These are phyloP conservation scores for Salix caprea DNA, from an alignment of 345 rosid genomes.

Conservation along the genomic window DNA sequence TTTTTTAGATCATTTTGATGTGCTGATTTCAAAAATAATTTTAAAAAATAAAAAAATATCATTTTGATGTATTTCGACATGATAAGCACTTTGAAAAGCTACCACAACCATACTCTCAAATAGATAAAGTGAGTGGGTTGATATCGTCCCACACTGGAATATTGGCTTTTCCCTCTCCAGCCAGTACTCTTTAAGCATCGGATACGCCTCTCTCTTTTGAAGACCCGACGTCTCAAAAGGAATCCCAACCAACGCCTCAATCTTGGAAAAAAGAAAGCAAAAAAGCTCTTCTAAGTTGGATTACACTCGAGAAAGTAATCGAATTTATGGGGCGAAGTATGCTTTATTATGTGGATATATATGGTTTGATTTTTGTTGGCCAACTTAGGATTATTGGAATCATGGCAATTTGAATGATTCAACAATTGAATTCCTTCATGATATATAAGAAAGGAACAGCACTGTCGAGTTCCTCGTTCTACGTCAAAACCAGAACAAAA, in stretches of 20 bases:
- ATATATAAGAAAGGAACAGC: not conserved
- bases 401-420: not conserved
- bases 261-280: conserved; percentile 12
- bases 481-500: too few relatives aligned
- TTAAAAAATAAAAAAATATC: too few relatives aligned
- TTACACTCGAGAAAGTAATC: conserved; percentile 7
- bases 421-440: not conserved
- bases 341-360: not conserved
- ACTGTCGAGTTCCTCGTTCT: not conserved
- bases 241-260: not conserved
- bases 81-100: too few relatives aligned
- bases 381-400: conserved; percentile 15
- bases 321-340: not conserved
- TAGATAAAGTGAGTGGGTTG: not conserved
- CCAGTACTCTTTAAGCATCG: conserved; percentile 18
- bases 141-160: not conserved
- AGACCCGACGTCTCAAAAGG: not conserved
- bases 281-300: not conserved
- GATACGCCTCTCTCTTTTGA: conserved; percentile 24
- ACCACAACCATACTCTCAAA: too few relatives aligned
- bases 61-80: too few relatives aligned
- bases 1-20: too few relatives aligned
- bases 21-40: too few relatives aligned
- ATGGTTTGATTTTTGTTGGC: conserved; percentile 16
- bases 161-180: conserved; percentile 1